Conservation (phyloP, 345 rosid genomes). For the Murraya koenigii region DNA sequence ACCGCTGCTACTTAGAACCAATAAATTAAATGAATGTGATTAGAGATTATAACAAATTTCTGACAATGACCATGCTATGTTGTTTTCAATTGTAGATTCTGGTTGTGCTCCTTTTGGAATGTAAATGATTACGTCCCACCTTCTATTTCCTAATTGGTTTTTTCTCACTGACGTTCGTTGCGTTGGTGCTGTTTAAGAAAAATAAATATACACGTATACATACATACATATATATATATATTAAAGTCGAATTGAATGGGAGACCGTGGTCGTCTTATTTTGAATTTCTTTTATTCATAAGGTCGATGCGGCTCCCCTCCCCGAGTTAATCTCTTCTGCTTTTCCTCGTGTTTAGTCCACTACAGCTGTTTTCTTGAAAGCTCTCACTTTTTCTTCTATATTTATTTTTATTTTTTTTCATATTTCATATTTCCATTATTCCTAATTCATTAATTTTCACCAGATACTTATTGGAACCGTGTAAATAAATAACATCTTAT, state of each 20-base stretch:
- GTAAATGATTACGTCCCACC: neutral
- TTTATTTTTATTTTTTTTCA: too few relatives aligned
- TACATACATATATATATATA: too few relatives aligned
- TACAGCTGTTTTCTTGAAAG: neutral
- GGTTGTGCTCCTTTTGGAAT: neutral
- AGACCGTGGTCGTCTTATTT: neutral
- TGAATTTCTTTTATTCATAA: neutral
- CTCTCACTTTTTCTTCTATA: neutral
- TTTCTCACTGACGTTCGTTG: neutral
- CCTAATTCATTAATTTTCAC: too few relatives aligned
- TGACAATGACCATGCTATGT: neutral
- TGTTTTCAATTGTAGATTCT: neutral
- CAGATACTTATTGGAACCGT: too few relatives aligned
- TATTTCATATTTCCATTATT: too few relatives aligned
- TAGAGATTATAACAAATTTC: neutral
- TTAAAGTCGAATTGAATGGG: neutral
- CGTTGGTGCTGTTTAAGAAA: too few relatives aligned
- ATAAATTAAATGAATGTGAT: neutral
- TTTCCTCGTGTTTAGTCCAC: neutral
- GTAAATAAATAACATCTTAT: too few relatives aligned
- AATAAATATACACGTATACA: too few relatives aligned
- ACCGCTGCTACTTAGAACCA: too few relatives aligned
- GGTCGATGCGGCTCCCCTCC: too few relatives aligned
- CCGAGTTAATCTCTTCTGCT: neutral
- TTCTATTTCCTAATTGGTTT: neutral